Conservation (phyloP, 768 basidiomycete species). For the Phlebiopsis gigantea region DNA sequence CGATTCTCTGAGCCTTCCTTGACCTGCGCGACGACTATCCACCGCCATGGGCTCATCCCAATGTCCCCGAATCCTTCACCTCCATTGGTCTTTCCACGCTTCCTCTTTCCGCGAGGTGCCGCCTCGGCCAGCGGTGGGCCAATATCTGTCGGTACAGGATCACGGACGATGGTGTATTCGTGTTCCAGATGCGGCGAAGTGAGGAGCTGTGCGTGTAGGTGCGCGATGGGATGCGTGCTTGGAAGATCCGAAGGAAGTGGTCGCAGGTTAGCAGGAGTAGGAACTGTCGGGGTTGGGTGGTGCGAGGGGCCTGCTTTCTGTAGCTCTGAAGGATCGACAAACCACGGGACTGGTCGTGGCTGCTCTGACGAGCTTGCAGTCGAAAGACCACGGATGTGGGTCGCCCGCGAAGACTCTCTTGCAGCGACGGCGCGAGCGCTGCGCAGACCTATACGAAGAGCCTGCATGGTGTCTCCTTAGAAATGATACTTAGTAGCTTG, state of each 20-base stretch:
- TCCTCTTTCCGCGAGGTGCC: constrained; percentile 55
- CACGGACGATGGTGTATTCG: constrained; percentile 47
- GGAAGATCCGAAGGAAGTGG: constrained; percentile 53
- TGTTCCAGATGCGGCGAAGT: constrained; percentile 68
- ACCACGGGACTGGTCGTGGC: constrained; percentile 49
- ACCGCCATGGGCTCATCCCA: constrained; percentile 64
- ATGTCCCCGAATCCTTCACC: constrained; percentile 53
- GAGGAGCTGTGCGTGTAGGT: constrained; percentile 50
- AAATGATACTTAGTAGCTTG: too few relatives aligned
- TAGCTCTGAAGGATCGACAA: constrained; percentile 45
- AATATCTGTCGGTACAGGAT: constrained; percentile 42
- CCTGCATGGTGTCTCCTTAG: constrained; percentile 1
- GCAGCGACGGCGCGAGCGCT: neutral
- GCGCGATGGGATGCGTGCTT: constrained; percentile 35
- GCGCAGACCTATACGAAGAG: neutral
- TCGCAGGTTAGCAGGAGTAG: constrained; percentile 24
- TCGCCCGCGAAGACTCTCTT: neutral
- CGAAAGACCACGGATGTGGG: constrained; percentile 1
- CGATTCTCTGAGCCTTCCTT: constrained; percentile 81
- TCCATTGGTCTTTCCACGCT: constrained; percentile 60
- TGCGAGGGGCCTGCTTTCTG: constrained; percentile 18
- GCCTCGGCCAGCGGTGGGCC: constrained; percentile 59
- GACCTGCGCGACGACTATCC: constrained; percentile 75
- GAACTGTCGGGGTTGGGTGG: constrained; percentile 17
- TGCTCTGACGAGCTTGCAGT: constrained; percentile 8